phyloP scores from a whole-genome alignment of 2,329 filamentous ascomycete genomes.

The Penicillium decumbens region DNA sequence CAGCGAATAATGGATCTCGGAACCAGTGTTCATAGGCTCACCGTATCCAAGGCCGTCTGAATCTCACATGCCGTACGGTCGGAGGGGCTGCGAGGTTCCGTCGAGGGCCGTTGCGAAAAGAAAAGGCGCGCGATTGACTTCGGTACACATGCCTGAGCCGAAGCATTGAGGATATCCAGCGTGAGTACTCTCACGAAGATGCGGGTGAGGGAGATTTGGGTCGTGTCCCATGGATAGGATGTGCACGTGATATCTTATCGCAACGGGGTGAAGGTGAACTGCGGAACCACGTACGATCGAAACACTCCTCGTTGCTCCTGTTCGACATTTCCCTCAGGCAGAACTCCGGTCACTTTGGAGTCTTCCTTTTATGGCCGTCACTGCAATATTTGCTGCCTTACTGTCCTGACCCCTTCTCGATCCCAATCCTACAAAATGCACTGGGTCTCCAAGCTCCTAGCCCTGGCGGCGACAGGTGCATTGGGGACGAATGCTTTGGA shows the following conservation, averaged over 20 bases:
- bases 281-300: neutral
- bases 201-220: neutral
- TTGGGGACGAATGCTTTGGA: slow-evolving; percentile 29
- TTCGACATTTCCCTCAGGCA: neutral
- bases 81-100: slow-evolving; percentile 14
- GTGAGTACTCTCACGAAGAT: neutral
- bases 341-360: neutral
- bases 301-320: neutral
- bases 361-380: neutral
- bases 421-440: slow-evolving; percentile 22
- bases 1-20: neutral
- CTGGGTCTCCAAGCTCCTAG: slow-evolving; percentile 25
- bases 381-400: neutral
- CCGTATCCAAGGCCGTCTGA: slow-evolving; percentile 35
- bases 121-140: slow-evolving; percentile 19
- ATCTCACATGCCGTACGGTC: slow-evolving; percentile 32
- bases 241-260: neutral
- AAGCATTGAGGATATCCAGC: slow-evolving; percentile 31
- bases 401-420: neutral
- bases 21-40: slow-evolving; percentile 9
- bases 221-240: neutral
- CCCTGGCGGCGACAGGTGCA: slow-evolving; percentile 23
- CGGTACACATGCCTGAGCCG: slow-evolving; percentile 28
- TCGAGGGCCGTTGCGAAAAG: slow-evolving; percentile 21
- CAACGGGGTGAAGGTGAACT: neutral